Evolutionary conservation across 2,329 filamentous ascomycete genomes (phyloP), one percentile per base, ranked within the genome.

Genomic region (Nigrospora osmanthi): DNA sequence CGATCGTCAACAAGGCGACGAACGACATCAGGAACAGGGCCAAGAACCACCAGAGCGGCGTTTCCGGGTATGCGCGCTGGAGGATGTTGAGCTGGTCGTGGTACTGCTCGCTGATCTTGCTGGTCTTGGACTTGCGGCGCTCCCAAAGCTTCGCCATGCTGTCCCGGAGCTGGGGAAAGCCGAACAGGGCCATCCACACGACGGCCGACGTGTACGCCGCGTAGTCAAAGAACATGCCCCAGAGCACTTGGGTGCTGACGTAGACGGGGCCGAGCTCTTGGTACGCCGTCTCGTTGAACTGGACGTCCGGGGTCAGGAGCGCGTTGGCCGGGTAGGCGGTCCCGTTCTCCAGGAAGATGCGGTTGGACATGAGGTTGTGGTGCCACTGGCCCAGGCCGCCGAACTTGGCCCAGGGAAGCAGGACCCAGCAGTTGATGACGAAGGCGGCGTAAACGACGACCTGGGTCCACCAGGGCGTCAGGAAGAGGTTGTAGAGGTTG

Each of bases 221-320:
- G 45, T 81, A 81, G 54, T 77, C 75, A 56, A 80, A 81, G 60
- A 80, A 80, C 49, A 76, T 76, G 4, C 61, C 58, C 78, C 78
- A 82, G 3, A 79, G 65, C 36, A 73, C 69, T 48, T 81, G 79
- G 0, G 75, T 62, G 2, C 78, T 74, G 43, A 80, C 71, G 49
- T 78, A 79, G n/a, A 77, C 64, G 2, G 73, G 73, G 0, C 78
- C 78, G 32, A 74, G 63, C 46, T 71, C 58, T 10, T 62, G 62
- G 47, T 72, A 73, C 1, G 64, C 66, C 1, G 70, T 72, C 49
- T 70, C 60, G 48, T 80, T 79, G 48, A 80, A 66, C 4, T 58
- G 62, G n/a, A 65, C 65, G 38, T 67, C 58, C 0, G 66, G 50
- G 2, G 69, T 72, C 17, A 73, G 56, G 11, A 73, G 60, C 1